Evolutionary conservation across 2,329 filamentous ascomycete genomes (phyloP), one percentile per base, ranked within the genome.

Genomic region (Kalmusia sp.): DNA sequence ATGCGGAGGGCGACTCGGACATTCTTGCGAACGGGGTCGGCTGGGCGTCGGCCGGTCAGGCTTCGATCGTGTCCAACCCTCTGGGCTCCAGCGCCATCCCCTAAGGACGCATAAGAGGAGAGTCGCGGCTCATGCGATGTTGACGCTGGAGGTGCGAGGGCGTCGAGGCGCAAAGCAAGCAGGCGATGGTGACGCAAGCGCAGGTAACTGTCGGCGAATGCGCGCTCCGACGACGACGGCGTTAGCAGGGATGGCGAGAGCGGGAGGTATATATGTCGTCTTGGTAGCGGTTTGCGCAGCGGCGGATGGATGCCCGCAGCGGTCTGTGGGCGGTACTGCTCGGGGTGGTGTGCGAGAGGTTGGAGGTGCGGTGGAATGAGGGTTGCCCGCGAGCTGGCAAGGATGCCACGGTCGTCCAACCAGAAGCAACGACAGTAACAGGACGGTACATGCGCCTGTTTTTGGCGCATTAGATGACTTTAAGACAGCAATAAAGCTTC

Each of bases 151-250:
- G 40, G 34, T 40, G 51, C 47, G 54, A 45, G 47, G 39, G 39
- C 44, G 49, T 25, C 27, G 54, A 52, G 48, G 28, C 21, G 40
- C 31, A 49, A 45, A 40, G 52, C 43, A 54, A 55, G 38, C 35
- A 25, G 19, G 50, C 41, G 51, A 25, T 53, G 57, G 64, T 65
- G 65, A 66, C 62, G 66, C 66, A 69, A 60, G 56, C 62, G 66
- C 66, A 69, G 62, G 56, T 35, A 60, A 57, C 62, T 58, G 59
- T 41, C 30, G 51, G 67, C 63, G 58, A 43, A 19, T 34, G 15
- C 27, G 37, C 30, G 34, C 8, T 30, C 14, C 19, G 19, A 35
- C 3, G 40, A 14, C 34, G 33, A 38, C n/a, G 49, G 30, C 28
- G 50, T 27, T 41, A 4, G 28, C 27, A 15, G 15, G 9, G 33